phyloP scores from a whole-genome alignment of 202 grass and related monocot genomes.

The Setaria viridis region DNA sequence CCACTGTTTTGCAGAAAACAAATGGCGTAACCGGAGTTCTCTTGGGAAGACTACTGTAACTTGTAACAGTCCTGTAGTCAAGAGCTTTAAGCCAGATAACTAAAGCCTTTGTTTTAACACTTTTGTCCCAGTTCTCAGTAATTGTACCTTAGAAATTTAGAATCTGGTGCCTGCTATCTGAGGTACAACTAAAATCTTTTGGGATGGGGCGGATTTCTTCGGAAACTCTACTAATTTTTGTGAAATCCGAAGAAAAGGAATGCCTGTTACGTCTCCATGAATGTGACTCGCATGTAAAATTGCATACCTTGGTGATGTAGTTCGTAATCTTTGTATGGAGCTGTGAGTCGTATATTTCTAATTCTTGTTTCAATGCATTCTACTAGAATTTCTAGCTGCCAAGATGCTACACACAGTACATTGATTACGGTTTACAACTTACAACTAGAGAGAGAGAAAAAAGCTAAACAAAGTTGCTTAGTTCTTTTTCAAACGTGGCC shows the following conservation, averaged over 20 bases:
- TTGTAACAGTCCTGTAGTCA: background rate
- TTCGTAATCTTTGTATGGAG: background rate
- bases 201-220: background rate
- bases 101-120: background rate
- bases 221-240: background rate
- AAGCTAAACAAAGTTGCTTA: background rate
- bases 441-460: background rate
- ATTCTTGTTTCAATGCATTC: background rate
- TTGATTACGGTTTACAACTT: background rate
- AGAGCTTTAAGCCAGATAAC: background rate
- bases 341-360: background rate
- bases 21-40: background rate
- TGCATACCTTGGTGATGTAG: background rate
- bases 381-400: slow-evolving; percentile 9
- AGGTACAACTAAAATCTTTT: background rate
- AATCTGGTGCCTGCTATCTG: background rate
- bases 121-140: background rate
- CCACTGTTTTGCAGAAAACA: slow-evolving; percentile 5
- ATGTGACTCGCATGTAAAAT: background rate
- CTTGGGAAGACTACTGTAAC: background rate
- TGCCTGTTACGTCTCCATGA: background rate
- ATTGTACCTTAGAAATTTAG: background rate
- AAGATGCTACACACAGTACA: slow-evolving; percentile 4
- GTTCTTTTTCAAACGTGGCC: slow-evolving; percentile 28
- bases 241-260: background rate